phyloP scores from a whole-genome alignment of 345 rosid species.

The Mangifera indica region DNA sequence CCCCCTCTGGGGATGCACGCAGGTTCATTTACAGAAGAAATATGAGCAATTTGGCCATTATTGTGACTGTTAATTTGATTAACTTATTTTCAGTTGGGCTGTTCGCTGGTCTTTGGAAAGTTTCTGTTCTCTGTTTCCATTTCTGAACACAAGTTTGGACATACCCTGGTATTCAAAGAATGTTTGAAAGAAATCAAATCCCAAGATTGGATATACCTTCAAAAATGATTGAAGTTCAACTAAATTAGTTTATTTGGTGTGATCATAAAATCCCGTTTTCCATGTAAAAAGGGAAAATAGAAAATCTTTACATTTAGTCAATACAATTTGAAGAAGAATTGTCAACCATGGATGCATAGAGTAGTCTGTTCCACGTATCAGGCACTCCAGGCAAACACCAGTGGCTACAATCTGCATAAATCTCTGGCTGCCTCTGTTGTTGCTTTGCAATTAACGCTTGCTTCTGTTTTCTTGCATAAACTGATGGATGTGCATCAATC shows the following conservation, averaged over 20 bases:
- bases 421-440: slow-evolving; percentile 16
- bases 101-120: not conserved
- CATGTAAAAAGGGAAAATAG: no score
- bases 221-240: no score
- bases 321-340: slow-evolving; percentile 2
- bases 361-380: slow-evolving; percentile 53
- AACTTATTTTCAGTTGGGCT: not conserved
- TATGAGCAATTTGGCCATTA: not conserved
- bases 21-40: not conserved
- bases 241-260: no score
- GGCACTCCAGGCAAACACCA: slow-evolving; percentile 69
- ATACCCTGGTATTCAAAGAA: not conserved
- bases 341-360: slow-evolving; percentile 37
- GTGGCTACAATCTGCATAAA: slow-evolving; percentile 52
- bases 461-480: slow-evolving; percentile 34
- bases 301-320: no score
- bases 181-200: not conserved
- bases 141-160: not conserved
- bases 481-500: slow-evolving; percentile 47
- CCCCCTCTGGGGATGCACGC: not conserved
- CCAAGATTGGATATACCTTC: not conserved
- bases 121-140: not conserved
- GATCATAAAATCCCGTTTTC: no score
- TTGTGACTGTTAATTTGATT: not conserved
- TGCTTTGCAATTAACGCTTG: slow-evolving; percentile 12